These are phyloP conservation scores for Morella rubra DNA, from an alignment of 306 rosid genomes.

Conservation along the genomic window DNA sequence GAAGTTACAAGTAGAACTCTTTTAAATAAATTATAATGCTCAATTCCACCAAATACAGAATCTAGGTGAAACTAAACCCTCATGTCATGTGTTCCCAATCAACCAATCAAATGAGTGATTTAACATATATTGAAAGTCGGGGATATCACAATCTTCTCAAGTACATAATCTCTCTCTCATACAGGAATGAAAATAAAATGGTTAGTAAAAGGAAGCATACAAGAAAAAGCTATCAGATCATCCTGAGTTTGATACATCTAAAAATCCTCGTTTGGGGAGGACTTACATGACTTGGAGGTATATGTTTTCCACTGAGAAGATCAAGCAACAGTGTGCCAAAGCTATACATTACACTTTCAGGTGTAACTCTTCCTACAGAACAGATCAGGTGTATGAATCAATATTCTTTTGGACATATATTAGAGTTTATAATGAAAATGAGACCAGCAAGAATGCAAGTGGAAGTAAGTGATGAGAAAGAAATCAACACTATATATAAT, in stretches of 20 bases:
- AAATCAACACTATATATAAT: too few species aligned
- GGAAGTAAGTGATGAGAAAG: not conserved
- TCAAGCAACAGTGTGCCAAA: conserved; percentile 96
- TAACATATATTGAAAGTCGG: too few species aligned
- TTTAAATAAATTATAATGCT: too few species aligned
- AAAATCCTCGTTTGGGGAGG: conserved; percentile 18
- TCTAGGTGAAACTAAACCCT: too few species aligned
- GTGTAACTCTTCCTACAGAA: conserved; percentile 77
- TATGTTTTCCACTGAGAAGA: conserved; percentile 96
- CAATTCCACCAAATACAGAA: too few species aligned
- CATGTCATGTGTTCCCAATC: too few species aligned
- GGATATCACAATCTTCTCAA: too few species aligned
- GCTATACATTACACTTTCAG: conserved; percentile 91
- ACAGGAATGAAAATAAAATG: not conserved
- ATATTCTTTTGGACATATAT: conserved; percentile 10
- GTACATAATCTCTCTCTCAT: not conserved
- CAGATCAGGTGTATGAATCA: conserved; percentile 16
- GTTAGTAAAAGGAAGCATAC: not conserved
- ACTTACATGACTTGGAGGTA: conserved; percentile 99
- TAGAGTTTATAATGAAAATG: conserved; percentile 3
- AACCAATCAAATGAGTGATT: too few species aligned
- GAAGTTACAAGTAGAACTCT: too few species aligned
- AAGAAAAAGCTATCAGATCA: not conserved
- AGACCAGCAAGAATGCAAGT: conserved; percentile 3
- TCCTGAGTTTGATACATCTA: not conserved